Conservation (phyloP, 2,329 filamentous ascomycete species). For the Bipolaris zeicola region DNA sequence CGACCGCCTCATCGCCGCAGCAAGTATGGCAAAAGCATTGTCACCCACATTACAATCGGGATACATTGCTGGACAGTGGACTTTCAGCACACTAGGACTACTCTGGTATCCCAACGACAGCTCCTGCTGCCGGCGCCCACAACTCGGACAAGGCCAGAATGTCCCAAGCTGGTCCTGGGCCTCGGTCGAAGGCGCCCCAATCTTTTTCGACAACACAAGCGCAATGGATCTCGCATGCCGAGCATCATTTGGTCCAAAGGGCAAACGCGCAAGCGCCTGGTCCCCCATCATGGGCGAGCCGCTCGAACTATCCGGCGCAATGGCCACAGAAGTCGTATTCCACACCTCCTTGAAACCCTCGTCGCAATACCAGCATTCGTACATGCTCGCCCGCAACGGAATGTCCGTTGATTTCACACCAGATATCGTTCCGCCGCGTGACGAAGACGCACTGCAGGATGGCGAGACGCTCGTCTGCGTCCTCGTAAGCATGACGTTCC, state of each 20-base stretch:
- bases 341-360: conserved; percentile 12
- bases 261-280: conserved; percentile 32
- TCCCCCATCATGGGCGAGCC: conserved; percentile 39
- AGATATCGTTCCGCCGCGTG: conserved; percentile 35
- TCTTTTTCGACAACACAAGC: conserved; percentile 44
- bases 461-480: conserved; percentile 43
- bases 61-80: conserved; percentile 47
- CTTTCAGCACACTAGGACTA: conserved; percentile 41
- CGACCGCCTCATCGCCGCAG: conserved; percentile 41
- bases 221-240: conserved; percentile 46
- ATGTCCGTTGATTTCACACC: conserved; percentile 43
- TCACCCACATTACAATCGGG: conserved; percentile 34
- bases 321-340: conserved; percentile 42
- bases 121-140: conserved; percentile 33
- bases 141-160: conserved; percentile 20
- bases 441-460: conserved; percentile 32
- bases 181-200: conserved; percentile 42
- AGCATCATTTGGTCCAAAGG: conserved; percentile 34
- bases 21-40: conserved; percentile 39
- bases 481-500: conserved; percentile 46
- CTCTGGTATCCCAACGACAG: conserved; percentile 46
- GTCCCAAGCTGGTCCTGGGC: conserved; percentile 48
- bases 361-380: conserved; percentile 19
- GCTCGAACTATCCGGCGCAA: conserved; percentile 41
- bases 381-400: conserved; percentile 34